A percentile compares a stretch with the other conserved stretches of the same genome.
phyloP scores from a whole-genome alignment of 2,329 filamentous ascomycete species.

The Penicillium sp. region DNA sequence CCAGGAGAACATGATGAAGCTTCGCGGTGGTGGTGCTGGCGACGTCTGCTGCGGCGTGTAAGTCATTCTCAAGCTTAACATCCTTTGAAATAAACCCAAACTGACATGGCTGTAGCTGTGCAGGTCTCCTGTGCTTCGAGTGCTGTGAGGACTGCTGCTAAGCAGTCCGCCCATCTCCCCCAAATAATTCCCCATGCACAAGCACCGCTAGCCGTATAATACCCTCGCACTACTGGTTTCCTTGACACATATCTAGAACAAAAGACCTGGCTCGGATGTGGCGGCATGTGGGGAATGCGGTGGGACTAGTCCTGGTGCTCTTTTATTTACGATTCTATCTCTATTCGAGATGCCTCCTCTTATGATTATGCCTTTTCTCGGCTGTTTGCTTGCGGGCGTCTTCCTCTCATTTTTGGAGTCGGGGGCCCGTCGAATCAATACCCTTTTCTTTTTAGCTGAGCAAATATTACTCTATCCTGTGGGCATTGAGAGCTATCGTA shows the following conservation, averaged over 20 bases:
- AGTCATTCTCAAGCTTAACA: conserved; percentile 3
- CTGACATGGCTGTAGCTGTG: conserved; percentile 22
- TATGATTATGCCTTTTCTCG: neutral
- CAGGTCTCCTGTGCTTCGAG: conserved; percentile 32
- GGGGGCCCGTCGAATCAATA: conserved; percentile 5
- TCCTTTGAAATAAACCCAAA: neutral
- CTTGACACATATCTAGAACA: neutral
- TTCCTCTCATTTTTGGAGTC: neutral
- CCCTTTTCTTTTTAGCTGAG: conserved; percentile 4
- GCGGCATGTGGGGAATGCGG: neutral
- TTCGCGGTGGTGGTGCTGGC: conserved; percentile 31
- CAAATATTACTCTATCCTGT: neutral
- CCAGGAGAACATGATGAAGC: conserved; percentile 24
- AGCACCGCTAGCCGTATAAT: neutral
- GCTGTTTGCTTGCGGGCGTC: neutral
- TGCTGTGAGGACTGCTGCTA: conserved; percentile 35
- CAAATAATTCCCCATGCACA: neutral
- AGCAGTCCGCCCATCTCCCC: neutral
- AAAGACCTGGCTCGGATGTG: neutral
- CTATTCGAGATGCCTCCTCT: neutral
- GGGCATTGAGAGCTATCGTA: neutral
- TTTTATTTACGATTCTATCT: neutral
- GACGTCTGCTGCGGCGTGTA: conserved; percentile 35
- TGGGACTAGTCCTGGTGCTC: neutral
- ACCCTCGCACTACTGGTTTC: neutral